Percentiles rank a stretch among this genome's conserved stretches.
Evolutionary conservation across 257 asterid species (phyloP).

Genomic region (Hygrophila difformis): DNA sequence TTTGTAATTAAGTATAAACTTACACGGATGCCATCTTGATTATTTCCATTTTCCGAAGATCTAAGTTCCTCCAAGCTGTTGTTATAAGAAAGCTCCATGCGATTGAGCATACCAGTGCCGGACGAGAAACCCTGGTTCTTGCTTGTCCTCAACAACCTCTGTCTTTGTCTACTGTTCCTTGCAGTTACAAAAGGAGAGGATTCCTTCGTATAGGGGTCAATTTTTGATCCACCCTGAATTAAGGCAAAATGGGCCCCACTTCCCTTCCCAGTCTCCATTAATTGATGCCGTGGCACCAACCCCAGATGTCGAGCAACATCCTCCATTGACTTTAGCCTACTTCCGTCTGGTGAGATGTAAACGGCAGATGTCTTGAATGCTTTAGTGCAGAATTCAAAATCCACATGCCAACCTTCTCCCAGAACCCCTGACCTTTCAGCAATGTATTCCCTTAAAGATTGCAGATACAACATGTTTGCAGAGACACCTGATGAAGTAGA

Average conservation of each 20-base stretch:
- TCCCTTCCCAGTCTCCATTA: constrained; percentile 30
- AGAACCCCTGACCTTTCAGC: constrained; percentile 56
- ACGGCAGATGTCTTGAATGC: constrained; percentile 47
- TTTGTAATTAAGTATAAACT: constrained; percentile 17
- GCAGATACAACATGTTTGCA: constrained; percentile 48
- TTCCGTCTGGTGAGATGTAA: constrained; percentile 69
- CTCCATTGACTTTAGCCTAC: constrained; percentile 53
- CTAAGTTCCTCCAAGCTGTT: constrained; percentile 13
- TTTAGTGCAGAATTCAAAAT: constrained; percentile 46
- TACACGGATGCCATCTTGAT: constrained; percentile 20
- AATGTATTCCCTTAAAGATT: constrained; percentile 57
- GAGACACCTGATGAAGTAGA: constrained; percentile 22
- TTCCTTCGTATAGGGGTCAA: constrained; percentile 35
- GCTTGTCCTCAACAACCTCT: constrained; percentile 26
- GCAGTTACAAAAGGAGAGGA: constrained; percentile 23
- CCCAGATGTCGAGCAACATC: constrained; percentile 78
- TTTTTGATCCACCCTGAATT: constrained; percentile 22
- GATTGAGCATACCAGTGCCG: constrained; percentile 19
- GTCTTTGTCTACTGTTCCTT: constrained; percentile 31
- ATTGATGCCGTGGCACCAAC: constrained; percentile 27
- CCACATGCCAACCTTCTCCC: constrained; percentile 82
- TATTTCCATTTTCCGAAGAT: constrained; percentile 11
- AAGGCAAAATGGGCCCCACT: constrained; percentile 25
- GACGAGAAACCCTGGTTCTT: constrained; percentile 20
- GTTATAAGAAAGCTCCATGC: constrained; percentile 15